Evolutionary conservation across 257 asterid genomes (phyloP), one percentile per base, ranked within the genome.

Genomic region (Rauvolfia tetraphylla): DNA sequence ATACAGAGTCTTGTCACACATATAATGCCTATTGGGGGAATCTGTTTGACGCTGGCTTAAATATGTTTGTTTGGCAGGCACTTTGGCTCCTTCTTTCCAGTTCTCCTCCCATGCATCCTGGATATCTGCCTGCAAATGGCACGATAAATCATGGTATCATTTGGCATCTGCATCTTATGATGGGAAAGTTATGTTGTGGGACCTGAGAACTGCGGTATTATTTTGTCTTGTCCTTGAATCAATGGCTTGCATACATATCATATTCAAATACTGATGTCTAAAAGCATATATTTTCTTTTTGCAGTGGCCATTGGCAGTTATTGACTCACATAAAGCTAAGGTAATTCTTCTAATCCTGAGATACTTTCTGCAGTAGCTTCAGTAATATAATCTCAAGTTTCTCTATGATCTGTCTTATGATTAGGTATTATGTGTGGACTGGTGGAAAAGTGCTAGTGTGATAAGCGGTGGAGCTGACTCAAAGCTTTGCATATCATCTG

Each of bases 121-220:
- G 99, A 88, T 95, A 83, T 89, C 99, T 46, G 84, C 98, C 72
- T 91, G 97, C 91, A 95, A 95, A 82, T 95, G 99, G 99, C 99
- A 95, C 81, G 78, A 56, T 11, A 85, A 86, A 49, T 95, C 99
- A 76, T 93, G 95, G 93, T 86, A 88, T 85, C 99, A 93, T 87
- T 85, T 95, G 81, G 96, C 85, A 59, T 84, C 99, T 63, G 86
- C 97, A 56, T 95, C 99, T 11, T 95, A 89, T 83, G 99, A 95
- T 83, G 99, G 99, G 83, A 95, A 95, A 88, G 92, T 93, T 78
- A 93, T 91, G 97, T 73, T 95, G 59, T 95, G 98, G 98, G 98
- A 95, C 84, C 84, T 95, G 74, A 91, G 99, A 86, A 90, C 97
- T 78, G 93, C 96, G 95, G 98, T 95, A 85, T 62, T 70, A 73